Percentiles rank a stretch among this genome's conserved stretches.
Conservation (phyloP, 805 yeast species). For the Candida ficus region DNA sequence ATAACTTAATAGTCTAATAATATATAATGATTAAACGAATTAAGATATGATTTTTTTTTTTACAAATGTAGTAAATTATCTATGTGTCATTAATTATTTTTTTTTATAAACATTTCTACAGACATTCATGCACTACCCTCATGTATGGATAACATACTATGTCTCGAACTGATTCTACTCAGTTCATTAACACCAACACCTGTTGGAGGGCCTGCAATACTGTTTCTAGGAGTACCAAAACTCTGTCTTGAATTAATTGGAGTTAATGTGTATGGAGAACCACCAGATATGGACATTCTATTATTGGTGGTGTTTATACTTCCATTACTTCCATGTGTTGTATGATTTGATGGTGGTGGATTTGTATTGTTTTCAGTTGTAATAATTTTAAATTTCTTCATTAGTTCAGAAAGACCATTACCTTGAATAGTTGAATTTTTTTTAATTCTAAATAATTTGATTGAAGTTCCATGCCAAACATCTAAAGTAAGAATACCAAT, state of each 20-base stretch:
- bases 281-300: slow-evolving; percentile 12
- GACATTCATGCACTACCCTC: no score
- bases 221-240: slow-evolving; percentile 24
- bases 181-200: slow-evolving; percentile 15
- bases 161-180: slow-evolving; percentile 12
- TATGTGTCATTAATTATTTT: no score
- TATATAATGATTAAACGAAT: background rate
- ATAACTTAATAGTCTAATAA: background rate
- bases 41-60: no score
- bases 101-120: no score
- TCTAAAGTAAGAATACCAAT: slow-evolving; percentile 16
- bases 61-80: no score
- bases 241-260: slow-evolving; percentile 26
- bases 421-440: slow-evolving; percentile 28
- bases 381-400: slow-evolving; percentile 31
- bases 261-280: slow-evolving; percentile 22
- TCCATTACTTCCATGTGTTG: background rate
- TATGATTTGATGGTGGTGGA: slow-evolving; percentile 5
- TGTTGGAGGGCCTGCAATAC: slow-evolving; percentile 10
- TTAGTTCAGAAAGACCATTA: slow-evolving; percentile 36
- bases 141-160: slow-evolving; percentile 18
- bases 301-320: background rate
- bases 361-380: slow-evolving; percentile 13
- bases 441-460: slow-evolving; percentile 30
- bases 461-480: slow-evolving; percentile 18